These are phyloP conservation scores for Blastobotrys parvus DNA, from an alignment of 805 yeast species.

Conservation along the genomic window DNA sequence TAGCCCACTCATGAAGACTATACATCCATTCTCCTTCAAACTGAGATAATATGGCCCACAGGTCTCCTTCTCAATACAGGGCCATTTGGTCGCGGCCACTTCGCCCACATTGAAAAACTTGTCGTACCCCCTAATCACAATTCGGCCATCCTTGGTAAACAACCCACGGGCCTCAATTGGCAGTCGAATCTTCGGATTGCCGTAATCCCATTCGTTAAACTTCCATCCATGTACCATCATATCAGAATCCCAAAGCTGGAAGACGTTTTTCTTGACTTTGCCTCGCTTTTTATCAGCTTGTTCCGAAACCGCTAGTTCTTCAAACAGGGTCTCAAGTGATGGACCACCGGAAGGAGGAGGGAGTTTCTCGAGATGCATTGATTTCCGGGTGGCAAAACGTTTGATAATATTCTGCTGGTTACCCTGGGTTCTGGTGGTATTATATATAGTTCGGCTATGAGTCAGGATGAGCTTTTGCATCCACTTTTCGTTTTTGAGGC, in stretches of 20 bases:
- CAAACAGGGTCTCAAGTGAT: not conserved
- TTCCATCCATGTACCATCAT: slow-evolving; percentile 49
- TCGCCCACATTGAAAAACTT: slow-evolving; percentile 86
- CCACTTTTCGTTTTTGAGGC: too few species aligned
- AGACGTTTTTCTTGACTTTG: slow-evolving; percentile 11
- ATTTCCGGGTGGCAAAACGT: too few species aligned
- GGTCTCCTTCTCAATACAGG: slow-evolving; percentile 38
- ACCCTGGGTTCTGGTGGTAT: too few species aligned
- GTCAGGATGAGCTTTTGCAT: too few species aligned
- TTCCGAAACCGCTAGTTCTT: not conserved
- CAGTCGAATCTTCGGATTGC: slow-evolving; percentile 41
- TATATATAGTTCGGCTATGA: too few species aligned
- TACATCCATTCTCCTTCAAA: slow-evolving; percentile 89
- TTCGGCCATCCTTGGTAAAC: slow-evolving; percentile 39
- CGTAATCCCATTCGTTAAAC: slow-evolving; percentile 86
- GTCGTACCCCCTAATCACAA: slow-evolving; percentile 83
- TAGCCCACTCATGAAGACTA: slow-evolving; percentile 71
- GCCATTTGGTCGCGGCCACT: slow-evolving; percentile 43
- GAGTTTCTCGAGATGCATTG: not conserved
- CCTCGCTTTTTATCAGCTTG: slow-evolving; percentile 14
- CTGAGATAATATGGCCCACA: slow-evolving; percentile 75
- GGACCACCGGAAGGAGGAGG: slow-evolving; percentile 4
- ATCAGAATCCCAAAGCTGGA: slow-evolving; percentile 23
- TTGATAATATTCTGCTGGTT: too few species aligned
- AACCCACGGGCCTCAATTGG: slow-evolving; percentile 82